Evolutionary conservation across 805 yeast genomes (phyloP).

Genomic region (Kodamaea kakaduensis): DNA sequence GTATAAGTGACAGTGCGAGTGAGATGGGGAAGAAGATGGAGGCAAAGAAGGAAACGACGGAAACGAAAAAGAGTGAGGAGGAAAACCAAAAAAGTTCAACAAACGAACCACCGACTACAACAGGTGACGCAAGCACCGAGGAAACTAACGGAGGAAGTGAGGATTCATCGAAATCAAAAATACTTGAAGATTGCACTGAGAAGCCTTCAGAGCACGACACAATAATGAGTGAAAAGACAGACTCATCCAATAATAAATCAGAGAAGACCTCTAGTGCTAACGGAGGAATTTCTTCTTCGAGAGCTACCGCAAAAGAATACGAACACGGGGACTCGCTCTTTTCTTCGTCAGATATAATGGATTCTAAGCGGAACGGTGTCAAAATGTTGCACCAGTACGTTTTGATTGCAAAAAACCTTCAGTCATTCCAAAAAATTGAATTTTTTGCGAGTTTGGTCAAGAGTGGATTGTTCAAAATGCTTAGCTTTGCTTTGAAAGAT

Average conservation of each 20-base stretch:
- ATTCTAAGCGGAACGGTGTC: constrained; percentile 57
- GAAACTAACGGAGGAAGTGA: too few relatives aligned
- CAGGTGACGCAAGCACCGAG: background rate
- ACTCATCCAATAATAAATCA: background rate
- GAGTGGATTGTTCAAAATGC: constrained; percentile 64
- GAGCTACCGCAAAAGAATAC: background rate
- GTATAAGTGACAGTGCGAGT: too few relatives aligned
- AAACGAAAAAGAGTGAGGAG: background rate
- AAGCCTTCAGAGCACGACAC: too few relatives aligned
- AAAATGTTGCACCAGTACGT: constrained; percentile 77
- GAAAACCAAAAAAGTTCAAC: constrained; percentile 5
- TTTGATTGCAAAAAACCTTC: constrained; percentile 65
- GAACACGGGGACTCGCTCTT: constrained; percentile 15
- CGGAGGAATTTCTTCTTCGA: too few relatives aligned
- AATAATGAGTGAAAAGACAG: too few relatives aligned
- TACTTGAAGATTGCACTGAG: too few relatives aligned
- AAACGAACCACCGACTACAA: too few relatives aligned
- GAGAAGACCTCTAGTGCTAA: background rate
- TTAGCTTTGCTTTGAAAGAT: constrained; percentile 67
- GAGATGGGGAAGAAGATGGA: too few relatives aligned
- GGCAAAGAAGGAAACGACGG: constrained; percentile 1
- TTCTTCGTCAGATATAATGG: too few relatives aligned
- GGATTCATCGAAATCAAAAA: too few relatives aligned
- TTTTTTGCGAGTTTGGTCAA: constrained; percentile 63
- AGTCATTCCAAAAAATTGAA: constrained; percentile 54